Percentiles rank a stretch among this genome's conserved stretches.
phyloP scores from a whole-genome alignment of 2,329 filamentous ascomycete genomes.

The Venturia nashicola region DNA sequence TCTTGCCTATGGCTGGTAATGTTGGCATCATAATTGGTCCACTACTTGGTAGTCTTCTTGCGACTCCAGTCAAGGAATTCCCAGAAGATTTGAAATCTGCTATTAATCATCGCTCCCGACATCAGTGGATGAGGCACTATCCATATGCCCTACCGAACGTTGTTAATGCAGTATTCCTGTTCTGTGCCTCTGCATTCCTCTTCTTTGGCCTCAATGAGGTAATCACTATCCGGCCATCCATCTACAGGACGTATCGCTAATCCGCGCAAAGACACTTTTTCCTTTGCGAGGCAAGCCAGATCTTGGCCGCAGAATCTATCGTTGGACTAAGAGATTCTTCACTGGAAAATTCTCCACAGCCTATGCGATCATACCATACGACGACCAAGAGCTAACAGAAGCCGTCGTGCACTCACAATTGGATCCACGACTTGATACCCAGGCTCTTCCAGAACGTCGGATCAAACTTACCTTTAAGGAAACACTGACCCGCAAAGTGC shows the following conservation, averaged over 20 bases:
- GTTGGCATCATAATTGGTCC: slow-evolving; percentile 35
- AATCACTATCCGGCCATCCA: background rate
- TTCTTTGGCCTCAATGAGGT: slow-evolving; percentile 54
- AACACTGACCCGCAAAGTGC: slow-evolving; percentile 35
- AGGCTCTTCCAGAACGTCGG: slow-evolving; percentile 10
- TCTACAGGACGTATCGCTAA: too few species aligned
- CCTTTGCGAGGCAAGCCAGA: slow-evolving; percentile 27
- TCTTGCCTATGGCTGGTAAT: slow-evolving; percentile 59
- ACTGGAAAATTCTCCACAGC: slow-evolving; percentile 22
- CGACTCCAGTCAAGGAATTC: slow-evolving; percentile 51
- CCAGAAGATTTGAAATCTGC: slow-evolving; percentile 50
- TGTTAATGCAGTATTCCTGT: slow-evolving; percentile 49
- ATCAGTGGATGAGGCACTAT: slow-evolving; percentile 50
- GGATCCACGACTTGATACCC: slow-evolving; percentile 5
- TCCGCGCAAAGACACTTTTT: slow-evolving; percentile 31
- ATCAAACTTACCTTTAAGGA: slow-evolving; percentile 31
- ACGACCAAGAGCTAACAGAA: slow-evolving; percentile 9
- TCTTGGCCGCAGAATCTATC: slow-evolving; percentile 25
- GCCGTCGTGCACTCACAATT: slow-evolving; percentile 8
- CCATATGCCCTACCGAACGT: slow-evolving; percentile 61
- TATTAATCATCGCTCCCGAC: slow-evolving; percentile 41
- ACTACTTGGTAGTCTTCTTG: slow-evolving; percentile 37
- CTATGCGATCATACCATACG: slow-evolving; percentile 16
- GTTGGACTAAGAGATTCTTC: slow-evolving; percentile 23
- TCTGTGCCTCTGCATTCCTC: slow-evolving; percentile 40